Conservation (phyloP, 805 yeast species). For the Wickerhamiella parazyma region DNA sequence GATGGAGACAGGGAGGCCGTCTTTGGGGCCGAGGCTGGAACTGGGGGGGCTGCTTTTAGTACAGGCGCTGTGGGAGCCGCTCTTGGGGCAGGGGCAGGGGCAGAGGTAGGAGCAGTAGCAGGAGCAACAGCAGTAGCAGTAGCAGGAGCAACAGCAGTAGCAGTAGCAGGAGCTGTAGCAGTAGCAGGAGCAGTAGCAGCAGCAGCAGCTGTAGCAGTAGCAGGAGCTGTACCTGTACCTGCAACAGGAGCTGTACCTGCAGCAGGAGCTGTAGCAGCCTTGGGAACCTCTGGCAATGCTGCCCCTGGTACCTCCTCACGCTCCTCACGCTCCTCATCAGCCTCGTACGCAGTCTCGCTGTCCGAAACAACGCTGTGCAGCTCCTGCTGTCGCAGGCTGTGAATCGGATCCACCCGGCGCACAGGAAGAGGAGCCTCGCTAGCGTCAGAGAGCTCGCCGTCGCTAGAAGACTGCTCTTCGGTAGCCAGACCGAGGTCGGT, state of each 20-base stretch:
- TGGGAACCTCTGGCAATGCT: too few species aligned
- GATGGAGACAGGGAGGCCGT: constrained; percentile 6
- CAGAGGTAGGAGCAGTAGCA: background rate
- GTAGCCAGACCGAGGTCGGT: constrained; percentile 3
- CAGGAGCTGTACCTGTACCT: too few species aligned
- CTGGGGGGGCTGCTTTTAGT: constrained; percentile 6
- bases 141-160: background rate
- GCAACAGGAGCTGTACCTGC: too few species aligned
- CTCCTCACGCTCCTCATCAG: constrained; percentile 3
- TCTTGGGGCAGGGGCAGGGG: background rate
- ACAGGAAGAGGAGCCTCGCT: background rate
- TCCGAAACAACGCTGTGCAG: constrained; percentile 1
- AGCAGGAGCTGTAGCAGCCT: too few species aligned
- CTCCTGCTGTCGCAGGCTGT: background rate
- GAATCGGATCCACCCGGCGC: background rate
- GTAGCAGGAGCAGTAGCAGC: background rate
- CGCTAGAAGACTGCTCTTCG: constrained; percentile 2
- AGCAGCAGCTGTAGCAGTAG: background rate
- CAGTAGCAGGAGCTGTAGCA: background rate
- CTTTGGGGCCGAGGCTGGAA: background rate
- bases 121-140: background rate
- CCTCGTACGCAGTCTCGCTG: constrained; percentile 6
- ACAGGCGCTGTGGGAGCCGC: constrained; percentile 2
- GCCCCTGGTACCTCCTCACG: too few species aligned
- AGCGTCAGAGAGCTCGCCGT: constrained; percentile 5